These are phyloP conservation scores for Xylaria telfairii DNA, from an alignment of 495 filamentous ascomycete genomes.

Conservation along the genomic window DNA sequence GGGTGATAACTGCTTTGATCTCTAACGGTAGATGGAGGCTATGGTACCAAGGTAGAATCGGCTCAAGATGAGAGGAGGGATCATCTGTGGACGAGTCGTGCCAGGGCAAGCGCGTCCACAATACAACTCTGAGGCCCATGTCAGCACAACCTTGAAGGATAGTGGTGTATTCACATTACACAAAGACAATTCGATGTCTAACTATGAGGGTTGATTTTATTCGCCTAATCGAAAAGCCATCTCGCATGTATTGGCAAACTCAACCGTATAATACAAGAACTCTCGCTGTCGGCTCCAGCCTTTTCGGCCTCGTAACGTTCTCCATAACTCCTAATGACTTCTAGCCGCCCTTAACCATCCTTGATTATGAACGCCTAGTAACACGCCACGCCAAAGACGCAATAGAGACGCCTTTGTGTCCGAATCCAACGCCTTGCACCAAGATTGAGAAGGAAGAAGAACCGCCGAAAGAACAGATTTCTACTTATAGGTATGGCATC, in stretches of 20 bases:
- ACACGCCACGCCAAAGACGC: background rate
- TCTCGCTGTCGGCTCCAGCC: background rate
- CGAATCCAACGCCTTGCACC: background rate
- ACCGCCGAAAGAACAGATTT: background rate
- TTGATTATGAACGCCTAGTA: background rate
- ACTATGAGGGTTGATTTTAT: background rate
- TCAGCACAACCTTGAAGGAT: background rate
- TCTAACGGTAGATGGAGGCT: background rate
- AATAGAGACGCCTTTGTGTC: background rate
- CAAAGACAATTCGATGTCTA: background rate
- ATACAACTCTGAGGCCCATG: background rate
- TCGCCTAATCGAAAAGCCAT: too few relatives aligned
- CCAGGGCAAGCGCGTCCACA: background rate
- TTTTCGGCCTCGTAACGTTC: background rate
- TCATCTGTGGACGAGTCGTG: background rate
- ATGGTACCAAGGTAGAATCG: too few relatives aligned
- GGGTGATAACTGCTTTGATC: too few relatives aligned
- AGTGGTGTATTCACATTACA: background rate
- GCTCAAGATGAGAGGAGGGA: too few relatives aligned
- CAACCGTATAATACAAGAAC: background rate
- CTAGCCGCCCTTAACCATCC: background rate
- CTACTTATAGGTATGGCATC: constrained; percentile 87
- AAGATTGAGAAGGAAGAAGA: background rate
- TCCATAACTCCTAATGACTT: background rate
- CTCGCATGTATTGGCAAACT: background rate